These are phyloP conservation scores for Botrytis deweyae DNA, from an alignment of 2,329 filamentous ascomycete species.

Conservation along the genomic window DNA sequence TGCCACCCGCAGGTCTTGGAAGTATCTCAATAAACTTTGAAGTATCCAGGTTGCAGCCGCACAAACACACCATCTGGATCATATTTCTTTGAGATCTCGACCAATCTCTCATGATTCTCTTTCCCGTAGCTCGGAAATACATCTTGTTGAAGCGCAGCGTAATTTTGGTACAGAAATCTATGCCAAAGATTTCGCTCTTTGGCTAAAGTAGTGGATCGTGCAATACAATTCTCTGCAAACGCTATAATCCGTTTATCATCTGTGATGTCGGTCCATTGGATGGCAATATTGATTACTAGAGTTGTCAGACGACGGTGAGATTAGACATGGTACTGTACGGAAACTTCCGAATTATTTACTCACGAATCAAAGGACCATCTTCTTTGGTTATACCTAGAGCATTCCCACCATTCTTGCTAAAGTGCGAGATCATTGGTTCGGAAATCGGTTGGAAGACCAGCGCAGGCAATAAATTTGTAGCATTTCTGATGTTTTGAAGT, in stretches of 20 bases:
- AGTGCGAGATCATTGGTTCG: slow-evolving; percentile 27
- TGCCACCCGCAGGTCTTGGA: background rate
- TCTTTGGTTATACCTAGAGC: slow-evolving; percentile 28
- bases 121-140: slow-evolving; percentile 42
- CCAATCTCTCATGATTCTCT: slow-evolving; percentile 38
- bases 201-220: slow-evolving; percentile 36
- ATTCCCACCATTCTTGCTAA: slow-evolving; percentile 32
- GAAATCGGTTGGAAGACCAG: slow-evolving; percentile 31
- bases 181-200: slow-evolving; percentile 40
- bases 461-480: slow-evolving; percentile 25
- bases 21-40: slow-evolving; percentile 40
- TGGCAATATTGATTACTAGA: slow-evolving; percentile 23
- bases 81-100: slow-evolving; percentile 31
- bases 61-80: slow-evolving; percentile 36
- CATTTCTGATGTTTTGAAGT: slow-evolving; percentile 20
- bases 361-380: slow-evolving; percentile 26
- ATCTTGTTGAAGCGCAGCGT: slow-evolving; percentile 41
- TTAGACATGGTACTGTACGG: background rate
- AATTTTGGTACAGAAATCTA: slow-evolving; percentile 45
- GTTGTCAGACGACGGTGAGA: background rate
- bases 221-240: slow-evolving; percentile 34
- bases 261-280: slow-evolving; percentile 36
- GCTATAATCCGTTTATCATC: slow-evolving; percentile 41
- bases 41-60: slow-evolving; percentile 42
- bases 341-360: background rate